Conservation (phyloP, 2,329 filamentous ascomycete species). For the Aspergillus sclerotialis region DNA sequence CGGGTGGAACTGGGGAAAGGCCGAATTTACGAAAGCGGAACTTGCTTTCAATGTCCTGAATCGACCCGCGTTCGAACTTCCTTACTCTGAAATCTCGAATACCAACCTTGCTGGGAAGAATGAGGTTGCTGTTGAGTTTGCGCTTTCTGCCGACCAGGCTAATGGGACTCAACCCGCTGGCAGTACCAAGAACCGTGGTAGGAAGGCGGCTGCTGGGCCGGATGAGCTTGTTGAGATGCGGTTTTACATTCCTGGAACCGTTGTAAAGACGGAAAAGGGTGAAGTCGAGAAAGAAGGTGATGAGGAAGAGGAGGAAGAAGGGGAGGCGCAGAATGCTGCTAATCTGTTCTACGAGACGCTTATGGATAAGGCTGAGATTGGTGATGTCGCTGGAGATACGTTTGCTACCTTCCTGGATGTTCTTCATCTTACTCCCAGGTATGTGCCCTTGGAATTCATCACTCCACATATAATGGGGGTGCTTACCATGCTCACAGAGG, state of each 20-base stretch:
- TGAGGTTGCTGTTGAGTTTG: slow-evolving; percentile 93
- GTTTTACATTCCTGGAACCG: slow-evolving; percentile 93
- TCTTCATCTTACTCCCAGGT: slow-evolving; percentile 91
- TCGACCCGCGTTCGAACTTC: slow-evolving; percentile 90
- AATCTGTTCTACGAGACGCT: slow-evolving; percentile 97
- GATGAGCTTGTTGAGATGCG: slow-evolving; percentile 98
- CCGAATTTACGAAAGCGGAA: slow-evolving; percentile 92
- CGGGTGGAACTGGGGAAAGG: slow-evolving; percentile 99
- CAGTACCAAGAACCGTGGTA: slow-evolving; percentile 64
- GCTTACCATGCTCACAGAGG: slow-evolving; percentile 58
- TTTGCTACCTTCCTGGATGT: slow-evolving; percentile 97
- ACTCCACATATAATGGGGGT: slow-evolving; percentile 2
- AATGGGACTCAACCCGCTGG: slow-evolving; percentile 67
- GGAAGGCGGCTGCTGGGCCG: slow-evolving; percentile 79
- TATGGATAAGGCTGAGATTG: slow-evolving; percentile 98
- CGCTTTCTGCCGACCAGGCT: slow-evolving; percentile 64
- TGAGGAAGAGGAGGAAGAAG: slow-evolving; percentile 65
- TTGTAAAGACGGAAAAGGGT: slow-evolving; percentile 62
- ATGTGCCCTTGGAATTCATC: slow-evolving; percentile 15
- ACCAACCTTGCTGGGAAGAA: slow-evolving; percentile 97
- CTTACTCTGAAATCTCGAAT: slow-evolving; percentile 95
- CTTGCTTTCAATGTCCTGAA: slow-evolving; percentile 96
- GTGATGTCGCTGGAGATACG: slow-evolving; percentile 96
- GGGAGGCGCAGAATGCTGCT: slow-evolving; percentile 86
- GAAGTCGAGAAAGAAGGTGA: slow-evolving; percentile 55